Base-by-base conservation (phyloP, 768 basidiomycete species). In the Pisolithus orientalis region DNA sequence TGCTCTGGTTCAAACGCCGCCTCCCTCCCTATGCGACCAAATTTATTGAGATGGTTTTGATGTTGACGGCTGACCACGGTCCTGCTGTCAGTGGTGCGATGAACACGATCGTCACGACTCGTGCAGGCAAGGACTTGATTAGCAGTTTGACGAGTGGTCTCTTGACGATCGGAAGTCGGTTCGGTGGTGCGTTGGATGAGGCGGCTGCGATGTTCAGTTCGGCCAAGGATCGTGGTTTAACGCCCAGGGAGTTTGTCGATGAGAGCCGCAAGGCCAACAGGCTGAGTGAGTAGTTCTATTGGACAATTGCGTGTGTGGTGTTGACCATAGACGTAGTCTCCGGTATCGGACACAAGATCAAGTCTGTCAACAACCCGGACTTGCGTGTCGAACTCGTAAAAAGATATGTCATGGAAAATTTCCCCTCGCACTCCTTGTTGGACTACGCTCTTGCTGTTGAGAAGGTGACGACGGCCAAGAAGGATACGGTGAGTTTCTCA, bases 281-380 rank as follows among this genome's bases (percentile, higher is more conserved):
- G 73, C 84, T 96, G 56, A 95, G 87, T 87, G 59, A 55, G 85
- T 80, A 9, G 2, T 28, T 45, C 28, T 58, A 16, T 5, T 29
- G n/a, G 14, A 14, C 11, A 25, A n/a, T 27, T 32, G 55, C 57
- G 51, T 51, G 37, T 50, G 32, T 58, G 28, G 24, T 53, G 29
- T 37, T 50, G 6, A 40, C 52, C 43, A 4, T 58, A 8, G 27
- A 38, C 14, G 34, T 45, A 89, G 88, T 97, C 78, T 88, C 85
- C 59, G 95, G 95, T 77, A 99, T 99, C 59, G 95, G 95, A 44
- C 95, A 99, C 85, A 98, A 98, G 83, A 96, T 99, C 80, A 99
- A 99, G 84, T 92, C 87, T 59, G 90, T 93, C 58, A 94, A 91
- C 73, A 94, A 94, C 82, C 92, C 91, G 45, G 91, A 94, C 77